phyloP scores from a whole-genome alignment of 2,329 filamentous ascomycete genomes.

The Fusarium denticulatum region DNA sequence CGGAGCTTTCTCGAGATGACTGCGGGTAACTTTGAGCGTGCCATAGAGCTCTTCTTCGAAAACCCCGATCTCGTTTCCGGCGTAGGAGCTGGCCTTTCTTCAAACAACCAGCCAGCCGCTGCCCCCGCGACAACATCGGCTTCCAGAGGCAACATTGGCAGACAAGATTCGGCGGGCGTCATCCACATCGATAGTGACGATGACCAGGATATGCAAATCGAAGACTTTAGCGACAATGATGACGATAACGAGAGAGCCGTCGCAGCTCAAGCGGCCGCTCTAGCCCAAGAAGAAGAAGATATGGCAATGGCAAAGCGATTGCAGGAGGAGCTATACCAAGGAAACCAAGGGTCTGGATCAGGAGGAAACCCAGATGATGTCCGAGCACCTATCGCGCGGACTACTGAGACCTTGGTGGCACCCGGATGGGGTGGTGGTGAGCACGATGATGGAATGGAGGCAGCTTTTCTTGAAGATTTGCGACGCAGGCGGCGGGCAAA shows the following conservation, averaged over 20 bases:
- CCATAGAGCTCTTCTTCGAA: slow-evolving; percentile 90
- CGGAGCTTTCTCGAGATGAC: slow-evolving; percentile 85
- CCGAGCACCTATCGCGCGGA: slow-evolving; percentile 89
- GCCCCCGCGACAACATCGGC: slow-evolving; percentile 43
- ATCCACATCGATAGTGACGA: slow-evolving; percentile 67
- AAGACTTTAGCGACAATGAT: slow-evolving; percentile 51
- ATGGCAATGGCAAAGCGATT: slow-evolving; percentile 90
- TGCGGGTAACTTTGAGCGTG: slow-evolving; percentile 84
- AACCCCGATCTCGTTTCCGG: slow-evolving; percentile 74
- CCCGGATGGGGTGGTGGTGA: slow-evolving; percentile 63
- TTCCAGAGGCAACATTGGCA: slow-evolving; percentile 41
- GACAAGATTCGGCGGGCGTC: slow-evolving; percentile 51
- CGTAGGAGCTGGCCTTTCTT: slow-evolving; percentile 48
- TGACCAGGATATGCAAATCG: slow-evolving; percentile 56
- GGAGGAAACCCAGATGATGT: slow-evolving; percentile 68
- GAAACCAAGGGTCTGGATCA: slow-evolving; percentile 48
- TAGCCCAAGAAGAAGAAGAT: slow-evolving; percentile 82
- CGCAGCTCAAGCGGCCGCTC: slow-evolving; percentile 51
- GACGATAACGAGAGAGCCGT: slow-evolving; percentile 55
- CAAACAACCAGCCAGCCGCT: slow-evolving; percentile 17
- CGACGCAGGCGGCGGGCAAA: slow-evolving; percentile 54
- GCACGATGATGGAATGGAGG: slow-evolving; percentile 62
- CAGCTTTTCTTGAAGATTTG: slow-evolving; percentile 73
- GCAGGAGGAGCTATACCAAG: slow-evolving; percentile 89
- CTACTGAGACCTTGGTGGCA: slow-evolving; percentile 89